Percentiles rank a stretch among this genome's conserved stretches.
Evolutionary conservation across 208 protist species (phyloP).

Genomic region (Leishmania lainsoni): DNA sequence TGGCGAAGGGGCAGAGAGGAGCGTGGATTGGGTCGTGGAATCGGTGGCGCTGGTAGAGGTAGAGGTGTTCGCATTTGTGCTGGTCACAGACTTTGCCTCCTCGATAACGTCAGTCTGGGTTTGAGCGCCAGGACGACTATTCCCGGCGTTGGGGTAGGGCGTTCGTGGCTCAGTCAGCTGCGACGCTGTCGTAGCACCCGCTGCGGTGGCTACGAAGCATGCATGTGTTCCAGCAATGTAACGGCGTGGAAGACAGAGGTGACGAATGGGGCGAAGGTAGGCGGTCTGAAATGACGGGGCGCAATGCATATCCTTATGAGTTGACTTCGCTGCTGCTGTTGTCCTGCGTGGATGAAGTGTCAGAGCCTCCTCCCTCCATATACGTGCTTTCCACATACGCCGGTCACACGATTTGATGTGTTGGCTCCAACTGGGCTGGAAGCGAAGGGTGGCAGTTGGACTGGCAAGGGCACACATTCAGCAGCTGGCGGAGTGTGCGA

Average conservation of each 20-base stretch:
- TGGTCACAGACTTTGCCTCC: neutral
- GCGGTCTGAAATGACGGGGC: slow-evolving; percentile 7
- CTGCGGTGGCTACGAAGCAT: neutral
- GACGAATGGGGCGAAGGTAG: slow-evolving; percentile 5
- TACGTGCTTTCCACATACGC: neutral
- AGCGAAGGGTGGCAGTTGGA: neutral
- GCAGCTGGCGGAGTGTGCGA: neutral
- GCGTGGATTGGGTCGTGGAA: neutral
- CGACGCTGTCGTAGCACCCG: neutral
- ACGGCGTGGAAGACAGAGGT: slow-evolving; percentile 8
- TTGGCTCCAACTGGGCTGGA: neutral
- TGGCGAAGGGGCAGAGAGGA: neutral
- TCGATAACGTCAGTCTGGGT: neutral
- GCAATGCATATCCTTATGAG: slow-evolving; percentile 14
- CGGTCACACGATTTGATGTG: neutral
- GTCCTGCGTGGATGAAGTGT: neutral
- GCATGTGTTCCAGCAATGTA: slow-evolving; percentile 3
- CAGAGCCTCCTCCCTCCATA: neutral
- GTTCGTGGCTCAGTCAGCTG: neutral
- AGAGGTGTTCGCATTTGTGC: neutral
- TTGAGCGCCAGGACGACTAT: neutral
- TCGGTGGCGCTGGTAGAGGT: neutral
- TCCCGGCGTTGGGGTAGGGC: neutral
- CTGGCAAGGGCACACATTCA: neutral
- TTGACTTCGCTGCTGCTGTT: neutral